These are phyloP conservation scores for Myxozyma sirexii DNA, from an alignment of 805 yeast genomes.

Conservation along the genomic window DNA sequence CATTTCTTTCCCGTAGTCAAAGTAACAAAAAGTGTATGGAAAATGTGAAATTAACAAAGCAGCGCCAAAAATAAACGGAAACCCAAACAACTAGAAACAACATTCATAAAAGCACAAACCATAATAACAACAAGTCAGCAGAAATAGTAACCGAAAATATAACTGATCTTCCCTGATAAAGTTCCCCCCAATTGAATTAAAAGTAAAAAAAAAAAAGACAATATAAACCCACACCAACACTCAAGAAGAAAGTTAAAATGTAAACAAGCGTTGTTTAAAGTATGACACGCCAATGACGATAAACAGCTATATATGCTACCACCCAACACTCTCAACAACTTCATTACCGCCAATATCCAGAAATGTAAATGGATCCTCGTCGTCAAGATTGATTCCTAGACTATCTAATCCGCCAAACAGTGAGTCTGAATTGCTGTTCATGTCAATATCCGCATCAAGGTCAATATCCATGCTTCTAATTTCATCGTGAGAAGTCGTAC, in stretches of 20 bases:
- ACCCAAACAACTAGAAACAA: background rate
- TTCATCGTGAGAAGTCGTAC: constrained; percentile 26
- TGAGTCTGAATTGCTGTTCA: background rate
- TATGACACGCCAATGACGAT: too few species aligned
- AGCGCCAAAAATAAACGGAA: too few species aligned
- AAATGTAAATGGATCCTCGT: constrained; percentile 28
- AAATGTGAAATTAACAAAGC: too few species aligned
- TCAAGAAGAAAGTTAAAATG: background rate
- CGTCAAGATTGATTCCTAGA: constrained; percentile 1
- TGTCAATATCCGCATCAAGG: constrained; percentile 15
- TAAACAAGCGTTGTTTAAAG: too few species aligned
- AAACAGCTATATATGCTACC: too few species aligned
- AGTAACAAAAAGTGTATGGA: too few species aligned
- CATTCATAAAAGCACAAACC: background rate
- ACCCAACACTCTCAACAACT: constrained; percentile 21
- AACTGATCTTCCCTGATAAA: background rate
- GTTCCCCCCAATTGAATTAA: background rate
- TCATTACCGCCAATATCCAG: constrained; percentile 26
- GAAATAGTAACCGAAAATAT: background rate
- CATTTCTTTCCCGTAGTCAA: too few species aligned
- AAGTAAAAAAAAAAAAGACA: background rate
- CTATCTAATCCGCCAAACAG: constrained; percentile 4
- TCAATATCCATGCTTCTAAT: constrained; percentile 23
- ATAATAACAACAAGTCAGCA: background rate
- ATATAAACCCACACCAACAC: background rate